Evolutionary conservation across 169 alveolate genomes (phyloP), one percentile per base, ranked within the genome.

Genomic region (Plasmodium reichenowi): DNA sequence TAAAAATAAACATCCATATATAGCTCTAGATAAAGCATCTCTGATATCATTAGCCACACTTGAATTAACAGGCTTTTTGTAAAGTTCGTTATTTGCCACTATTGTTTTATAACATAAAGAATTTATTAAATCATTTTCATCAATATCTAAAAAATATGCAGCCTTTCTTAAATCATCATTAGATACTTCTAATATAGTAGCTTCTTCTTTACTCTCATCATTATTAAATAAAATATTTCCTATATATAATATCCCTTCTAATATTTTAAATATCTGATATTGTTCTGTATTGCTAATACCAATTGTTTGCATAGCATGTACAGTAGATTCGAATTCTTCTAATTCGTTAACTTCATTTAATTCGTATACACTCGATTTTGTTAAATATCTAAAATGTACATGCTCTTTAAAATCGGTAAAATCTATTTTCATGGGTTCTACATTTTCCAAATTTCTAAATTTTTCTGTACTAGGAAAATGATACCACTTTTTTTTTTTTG

Each of bases 1-100:
- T 78, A 97, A 93, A 87, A 99, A 99, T 71, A 98, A 92, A 72
- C 97, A 97, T 92, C 97, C 98, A 94, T 98, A 99, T 38, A 99
- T 91, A 72, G 97, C 98, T 92, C 98, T 98, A 6, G 99, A 98
- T 59, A 98, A 93, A 8, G 99, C 98, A 93, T 98, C 99, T 88
- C 99, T 94, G 8, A 93, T 92, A 62, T 93, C 96, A 58, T 88
- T 93, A 0, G 98, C 98, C 75, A 96, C 96, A 70, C 92, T 94
- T 20, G 93, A 88, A 22, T 92, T 89, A 62, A 95, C 93, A 38
- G 95, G 95, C 88, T 96, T 97, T 43, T 95, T 95, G 75, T 91
- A 93, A 78, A 93, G 95, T 24, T 94, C 96, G 47, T 92, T 88
- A 24, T 90, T 92, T 15, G 97, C 94, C 22, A 89, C 90, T 62